Evolutionary conservation across 306 rosid species (phyloP), one percentile per base, ranked within the genome.

Genomic region (Acacia melanoxylon): DNA sequence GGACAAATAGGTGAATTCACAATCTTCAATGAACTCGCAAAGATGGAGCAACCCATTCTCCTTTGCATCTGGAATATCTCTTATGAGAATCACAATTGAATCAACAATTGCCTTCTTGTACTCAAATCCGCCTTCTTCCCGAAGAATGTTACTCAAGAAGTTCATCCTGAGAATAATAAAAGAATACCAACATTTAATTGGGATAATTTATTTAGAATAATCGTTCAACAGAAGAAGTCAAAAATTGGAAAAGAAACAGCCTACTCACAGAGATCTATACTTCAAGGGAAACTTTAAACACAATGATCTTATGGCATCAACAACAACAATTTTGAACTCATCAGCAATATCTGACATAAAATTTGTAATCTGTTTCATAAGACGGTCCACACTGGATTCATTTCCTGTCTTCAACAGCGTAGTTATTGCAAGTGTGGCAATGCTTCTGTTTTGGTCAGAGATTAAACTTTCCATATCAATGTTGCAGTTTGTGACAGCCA

Each of bases 101-200:
- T 93, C 99, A 42, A 95, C 95, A 76, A 95, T 95, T 83, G 99
- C 98, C 85, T 95, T 95, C 90, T 95, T 95, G 87, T 95, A 95
- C 72, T 95, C 99, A 83, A 95, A 95, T 20, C 99, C 99, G 31
- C 99, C 99, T 92, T 95, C 99, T 86, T 95, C 99, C 85, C 99
- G 86, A 33, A 95, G 99, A 88, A 95, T 95, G 88, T 88, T 95
- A 92, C 99, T 95, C 44, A 95, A 90, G 90, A 95, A 95, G 91
- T 92, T 93, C 99, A 95, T 95, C 89, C 99, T 95, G 86, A 27
- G 72, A 81, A 81, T 51, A 74, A 65, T 56, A 79, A 33, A 51
- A 77, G 51, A 49, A 59, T 20, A 40, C n/a, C 68, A 77, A 75
- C 24, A 29, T 24, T 58, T 45, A 68, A 74, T 54, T 74, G 44